Percentiles rank a stretch among this genome's conserved stretches.
Evolutionary conservation across 2,329 filamentous ascomycete species (phyloP).

Genomic region (Zymoseptoria crescenta): DNA sequence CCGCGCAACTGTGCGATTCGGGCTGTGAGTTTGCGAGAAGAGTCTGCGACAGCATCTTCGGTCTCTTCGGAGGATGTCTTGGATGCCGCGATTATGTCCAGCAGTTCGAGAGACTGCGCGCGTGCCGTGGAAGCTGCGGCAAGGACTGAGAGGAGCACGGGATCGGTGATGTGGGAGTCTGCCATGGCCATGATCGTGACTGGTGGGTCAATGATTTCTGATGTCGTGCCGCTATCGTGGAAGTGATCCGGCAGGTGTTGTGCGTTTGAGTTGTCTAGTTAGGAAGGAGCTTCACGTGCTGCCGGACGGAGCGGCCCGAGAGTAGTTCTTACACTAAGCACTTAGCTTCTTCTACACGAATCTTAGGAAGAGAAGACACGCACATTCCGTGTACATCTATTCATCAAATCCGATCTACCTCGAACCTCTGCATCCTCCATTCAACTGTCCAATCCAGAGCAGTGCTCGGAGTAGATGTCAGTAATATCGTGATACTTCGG

Average conservation of each 20-base stretch:
- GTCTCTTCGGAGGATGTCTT: slow-evolving; percentile 37
- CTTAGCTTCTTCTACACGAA: too few relatives aligned
- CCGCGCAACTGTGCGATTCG: slow-evolving; percentile 74
- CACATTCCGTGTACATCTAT: not conserved
- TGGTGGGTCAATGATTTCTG: not conserved
- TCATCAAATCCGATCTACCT: not conserved
- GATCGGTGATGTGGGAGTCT: slow-evolving; percentile 47
- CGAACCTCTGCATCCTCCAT: not conserved
- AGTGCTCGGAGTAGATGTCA: slow-evolving; percentile 43
- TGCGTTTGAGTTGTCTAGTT: not conserved
- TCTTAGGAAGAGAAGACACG: too few relatives aligned
- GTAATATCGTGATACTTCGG: slow-evolving; percentile 43
- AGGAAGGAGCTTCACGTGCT: too few relatives aligned
- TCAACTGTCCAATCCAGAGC: slow-evolving; percentile 44
- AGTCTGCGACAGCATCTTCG: slow-evolving; percentile 38
- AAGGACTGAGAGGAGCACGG: slow-evolving; percentile 59
- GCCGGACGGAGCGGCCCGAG: too few relatives aligned
- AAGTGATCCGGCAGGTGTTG: not conserved
- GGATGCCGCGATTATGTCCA: slow-evolving; percentile 46
- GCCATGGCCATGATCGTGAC: slow-evolving; percentile 13
- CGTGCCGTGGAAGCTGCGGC: slow-evolving; percentile 66
- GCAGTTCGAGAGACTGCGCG: slow-evolving; percentile 56
- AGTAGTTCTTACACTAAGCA: too few relatives aligned
- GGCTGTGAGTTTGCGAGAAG: slow-evolving; percentile 61
- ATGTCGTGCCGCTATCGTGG: not conserved